phyloP scores from a whole-genome alignment of 179 eudicot species.

The Nepenthes alata region DNA sequence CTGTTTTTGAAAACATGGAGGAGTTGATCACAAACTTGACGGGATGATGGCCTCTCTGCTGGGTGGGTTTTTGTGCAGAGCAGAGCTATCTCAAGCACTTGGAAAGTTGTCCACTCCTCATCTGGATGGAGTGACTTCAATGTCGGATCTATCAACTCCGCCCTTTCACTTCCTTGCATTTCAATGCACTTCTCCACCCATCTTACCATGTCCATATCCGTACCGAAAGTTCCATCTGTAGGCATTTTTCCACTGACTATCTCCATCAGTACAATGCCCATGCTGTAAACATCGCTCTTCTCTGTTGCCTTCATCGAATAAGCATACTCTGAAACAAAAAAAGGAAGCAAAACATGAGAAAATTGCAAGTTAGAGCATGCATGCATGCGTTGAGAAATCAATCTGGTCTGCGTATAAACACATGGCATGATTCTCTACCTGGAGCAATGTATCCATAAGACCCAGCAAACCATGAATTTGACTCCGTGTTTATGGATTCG shows the following conservation, averaged over 20 bases:
- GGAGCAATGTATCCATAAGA: constrained; percentile 97
- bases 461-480: constrained; percentile 86
- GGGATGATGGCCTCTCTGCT: constrained; percentile 71
- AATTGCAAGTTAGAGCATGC: background rate
- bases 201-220: constrained; percentile 81
- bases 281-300: constrained; percentile 92
- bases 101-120: constrained; percentile 50
- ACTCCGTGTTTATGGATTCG: constrained; percentile 61
- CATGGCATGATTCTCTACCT: constrained; percentile 30
- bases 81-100: constrained; percentile 71
- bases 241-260: constrained; percentile 87
- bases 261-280: constrained; percentile 97
- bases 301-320: constrained; percentile 87
- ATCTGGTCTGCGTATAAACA: background rate
- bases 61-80: constrained; percentile 87
- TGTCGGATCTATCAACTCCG: constrained; percentile 48
- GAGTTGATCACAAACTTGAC: constrained; percentile 63
- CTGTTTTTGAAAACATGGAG: constrained; percentile 35
- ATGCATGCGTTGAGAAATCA: background rate
- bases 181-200: constrained; percentile 70
- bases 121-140: constrained; percentile 47
- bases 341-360: background rate
- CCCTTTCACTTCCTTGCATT: constrained; percentile 36
- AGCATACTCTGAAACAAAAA: constrained; percentile 55
- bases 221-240: constrained; percentile 63